These are phyloP conservation scores for Sporothrix brasiliensis DNA, from an alignment of 2,329 filamentous ascomycete species.

Conservation along the genomic window DNA sequence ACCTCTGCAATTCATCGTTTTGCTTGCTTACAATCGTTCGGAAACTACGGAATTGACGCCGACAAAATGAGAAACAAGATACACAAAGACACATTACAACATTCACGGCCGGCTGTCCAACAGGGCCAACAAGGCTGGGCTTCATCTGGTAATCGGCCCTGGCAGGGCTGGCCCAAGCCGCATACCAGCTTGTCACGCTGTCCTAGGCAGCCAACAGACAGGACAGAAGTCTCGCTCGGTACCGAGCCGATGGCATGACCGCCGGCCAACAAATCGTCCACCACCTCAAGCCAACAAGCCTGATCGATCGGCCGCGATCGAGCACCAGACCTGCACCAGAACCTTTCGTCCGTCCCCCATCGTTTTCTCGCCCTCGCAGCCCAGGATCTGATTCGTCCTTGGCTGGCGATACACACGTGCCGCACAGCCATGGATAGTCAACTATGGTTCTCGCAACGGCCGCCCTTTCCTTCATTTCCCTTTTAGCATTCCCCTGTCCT, in stretches of 20 bases:
- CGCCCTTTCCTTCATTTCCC: neutral
- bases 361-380: neutral
- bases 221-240: neutral
- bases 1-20: neutral
- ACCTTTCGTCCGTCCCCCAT: neutral
- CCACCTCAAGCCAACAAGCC: neutral
- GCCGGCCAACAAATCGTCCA: conserved; percentile 7
- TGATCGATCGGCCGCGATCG: neutral
- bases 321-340: neutral
- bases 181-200: neutral
- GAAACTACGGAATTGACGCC: conserved; percentile 11
- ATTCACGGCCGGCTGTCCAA: neutral
- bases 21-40: conserved; percentile 6
- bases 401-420: conserved; percentile 19
- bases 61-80: neutral
- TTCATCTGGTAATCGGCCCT: conserved; percentile 1
- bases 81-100: neutral
- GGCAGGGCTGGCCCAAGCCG: neutral
- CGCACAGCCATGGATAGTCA: neutral
- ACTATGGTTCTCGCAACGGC: neutral
- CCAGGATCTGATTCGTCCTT: conserved; percentile 17
- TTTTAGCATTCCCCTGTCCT: neutral
- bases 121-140: neutral
- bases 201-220: neutral
- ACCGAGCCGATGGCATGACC: conserved; percentile 16